These are phyloP conservation scores for Stagonosporopsis tanaceti DNA, from an alignment of 2,329 filamentous ascomycete genomes.

Conservation along the genomic window DNA sequence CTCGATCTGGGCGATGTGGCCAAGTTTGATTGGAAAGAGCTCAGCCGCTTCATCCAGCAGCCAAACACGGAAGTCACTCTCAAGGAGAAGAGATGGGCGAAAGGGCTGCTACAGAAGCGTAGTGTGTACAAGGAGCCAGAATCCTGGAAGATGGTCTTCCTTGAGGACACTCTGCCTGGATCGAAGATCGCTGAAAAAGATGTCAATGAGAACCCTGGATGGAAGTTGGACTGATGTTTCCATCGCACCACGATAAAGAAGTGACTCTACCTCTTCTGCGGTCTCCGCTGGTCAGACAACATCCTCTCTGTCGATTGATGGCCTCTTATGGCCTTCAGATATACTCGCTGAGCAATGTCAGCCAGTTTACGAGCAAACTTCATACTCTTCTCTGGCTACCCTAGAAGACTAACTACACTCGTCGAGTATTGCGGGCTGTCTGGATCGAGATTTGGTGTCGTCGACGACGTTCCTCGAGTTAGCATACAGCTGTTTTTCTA, in stretches of 20 bases:
- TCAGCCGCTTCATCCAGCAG: constrained; percentile 19
- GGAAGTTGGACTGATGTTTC: neutral
- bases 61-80: constrained; percentile 2
- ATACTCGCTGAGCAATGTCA: neutral
- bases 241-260: neutral
- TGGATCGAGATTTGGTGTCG: too few relatives aligned
- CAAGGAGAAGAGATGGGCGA: constrained; percentile 18
- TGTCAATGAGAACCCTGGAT: constrained; percentile 20
- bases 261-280: too few relatives aligned
- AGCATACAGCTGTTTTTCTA: neutral
- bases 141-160: constrained; percentile 20
- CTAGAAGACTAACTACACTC: too few relatives aligned
- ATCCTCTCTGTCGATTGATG: neutral
- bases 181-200: neutral
- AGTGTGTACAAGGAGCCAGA: constrained; percentile 20
- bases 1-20: constrained; percentile 7
- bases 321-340: neutral
- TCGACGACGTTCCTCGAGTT: neutral
- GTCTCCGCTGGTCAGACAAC: neutral
- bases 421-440: too few relatives aligned
- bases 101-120: constrained; percentile 9
- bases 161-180: constrained; percentile 15
- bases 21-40: constrained; percentile 18
- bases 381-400: too few relatives aligned
- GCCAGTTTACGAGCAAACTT: neutral